phyloP scores from a whole-genome alignment of 345 rosid species.

The Ricinus communis region DNA sequence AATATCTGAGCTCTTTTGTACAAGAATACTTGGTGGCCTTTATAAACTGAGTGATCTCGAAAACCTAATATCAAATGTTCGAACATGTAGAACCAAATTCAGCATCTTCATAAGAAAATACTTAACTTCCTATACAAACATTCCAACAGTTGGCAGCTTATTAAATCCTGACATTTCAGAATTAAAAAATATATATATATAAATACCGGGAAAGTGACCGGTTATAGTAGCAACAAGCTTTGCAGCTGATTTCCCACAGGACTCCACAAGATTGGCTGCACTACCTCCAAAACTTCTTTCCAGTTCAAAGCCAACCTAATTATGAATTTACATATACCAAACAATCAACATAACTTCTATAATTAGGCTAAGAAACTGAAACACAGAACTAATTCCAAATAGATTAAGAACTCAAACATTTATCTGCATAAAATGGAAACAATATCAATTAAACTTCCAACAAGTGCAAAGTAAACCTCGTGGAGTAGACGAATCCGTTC shows the following conservation, averaged over 20 bases:
- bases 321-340: constrained; percentile 16
- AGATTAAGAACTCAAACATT: constrained; percentile 8
- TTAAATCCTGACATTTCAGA: not conserved
- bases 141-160: not conserved
- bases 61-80: constrained; percentile 44
- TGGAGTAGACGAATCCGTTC: constrained; percentile 68
- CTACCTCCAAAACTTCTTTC: constrained; percentile 66
- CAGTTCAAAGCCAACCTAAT: constrained; percentile 70
- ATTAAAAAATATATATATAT: not conserved
- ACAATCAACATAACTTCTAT: not conserved
- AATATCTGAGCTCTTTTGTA: constrained; percentile 85
- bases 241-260: constrained; percentile 67
- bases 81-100: constrained; percentile 11
- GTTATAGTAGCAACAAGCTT: constrained; percentile 70
- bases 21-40: constrained; percentile 72
- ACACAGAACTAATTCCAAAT: not conserved
- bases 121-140: not conserved
- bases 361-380: not conserved
- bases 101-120: constrained; percentile 1
- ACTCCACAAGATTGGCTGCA: constrained; percentile 66
- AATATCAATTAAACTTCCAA: not conserved
- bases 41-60: constrained; percentile 71
- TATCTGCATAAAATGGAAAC: not conserved
- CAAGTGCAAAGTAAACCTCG: constrained; percentile 44
- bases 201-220: constrained; percentile 66